Base-by-base conservation (phyloP, 2,329 filamentous ascomycete species). In the Aspergillus thermomutatus region DNA sequence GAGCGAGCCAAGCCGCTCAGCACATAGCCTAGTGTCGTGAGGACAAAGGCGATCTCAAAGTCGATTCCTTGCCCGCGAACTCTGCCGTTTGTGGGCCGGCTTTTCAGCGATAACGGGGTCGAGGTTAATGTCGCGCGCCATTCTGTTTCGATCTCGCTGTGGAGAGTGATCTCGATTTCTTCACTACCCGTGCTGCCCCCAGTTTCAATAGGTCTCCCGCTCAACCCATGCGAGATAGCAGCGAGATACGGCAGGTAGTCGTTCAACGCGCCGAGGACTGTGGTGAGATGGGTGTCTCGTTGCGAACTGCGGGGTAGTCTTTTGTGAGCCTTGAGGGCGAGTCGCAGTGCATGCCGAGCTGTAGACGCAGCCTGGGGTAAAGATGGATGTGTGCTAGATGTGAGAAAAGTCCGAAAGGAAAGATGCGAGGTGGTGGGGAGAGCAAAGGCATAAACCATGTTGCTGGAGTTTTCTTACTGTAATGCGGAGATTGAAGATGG, bases 381-480 rank as follows among this genome's bases (percentile, higher is more conserved):
- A 0, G 93, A 96, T 3, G 94, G 93, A 74, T 97, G 93, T 2
- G 91, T 91, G 62, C 87, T 84, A 68, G 89, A 93, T 66, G 78
- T 83, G 74, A 96, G 88, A 74, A 82, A 89, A 40, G 87, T 81
- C 23, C 90, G 88, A 71, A 96, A 93, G 52, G 90, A 87, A 69
- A 96, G 88, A 53, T 88, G 85, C 34, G 92, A 96, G 4, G 93
- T 97, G 0, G 93, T 97, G 1, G 94, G 92, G 31, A 97, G 85
- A 10, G 84, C 78, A 69, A 96, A 97, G 11, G 90, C 89, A 71
- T 90, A 97, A 31, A 93, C 92, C 94, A 97, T 97, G 54, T 48
- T 69, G 68, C 56, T 55, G 52, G 49, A 27, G 48, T 49, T 47
- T 50, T 49, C 45, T 59, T 45, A 52, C 58, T 52, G 53, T 17